Evolutionary conservation across 371 early-diverging fungal genomes (phyloP), one percentile per base, ranked within the genome.

Genomic region (Rhizomucor pusillus): DNA sequence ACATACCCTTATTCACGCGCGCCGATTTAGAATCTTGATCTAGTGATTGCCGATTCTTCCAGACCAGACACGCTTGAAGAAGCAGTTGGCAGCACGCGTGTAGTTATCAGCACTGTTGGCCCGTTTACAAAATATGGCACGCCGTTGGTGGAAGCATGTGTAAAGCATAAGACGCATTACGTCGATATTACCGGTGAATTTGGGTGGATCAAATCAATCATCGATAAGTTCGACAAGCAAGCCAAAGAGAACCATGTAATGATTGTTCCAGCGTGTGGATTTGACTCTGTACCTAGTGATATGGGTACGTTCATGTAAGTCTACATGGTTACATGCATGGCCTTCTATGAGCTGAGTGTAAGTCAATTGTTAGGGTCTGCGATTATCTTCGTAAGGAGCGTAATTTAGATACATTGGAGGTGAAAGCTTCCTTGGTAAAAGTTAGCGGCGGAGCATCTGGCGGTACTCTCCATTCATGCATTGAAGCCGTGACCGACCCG

Each of bases 161-260:
- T 96, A 25, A 73, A 85, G 13, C 79, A 82, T 19, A 71, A 70
- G 6, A 92, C 95, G 0, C 89, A 98, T 66, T 98, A 98, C 56
- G 78, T 94, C 22, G 98, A 98, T 62, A 89, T 88, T 12, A 92
- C 94, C 14, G 97, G 95, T 23, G 97, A 97, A 64, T 69, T 48
- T 16, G 65, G 65, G 5, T 93, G 91, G 77, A 81, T 91, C 10
- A 74, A 81, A 47, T 51, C 79, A 2, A 83, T 91, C 54, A 83
- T 89, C 56, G 71, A 82, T 43, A 70, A 80, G 50, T 89, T 87
- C 60, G 78, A 89, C 54, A 76, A 88, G 1, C 56, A 80, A 48
- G 95, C 97, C 1, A 57, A 65, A 34, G 69, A 69, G 29, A 84
- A 82, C 24, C 72, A 80, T 23, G 80, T 90, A 5, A 70, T 84